Evolutionary conservation across 352 stramenopile genomes (phyloP), one percentile per base, ranked within the genome.

Genomic region (Aphanomyces stellatus): DNA sequence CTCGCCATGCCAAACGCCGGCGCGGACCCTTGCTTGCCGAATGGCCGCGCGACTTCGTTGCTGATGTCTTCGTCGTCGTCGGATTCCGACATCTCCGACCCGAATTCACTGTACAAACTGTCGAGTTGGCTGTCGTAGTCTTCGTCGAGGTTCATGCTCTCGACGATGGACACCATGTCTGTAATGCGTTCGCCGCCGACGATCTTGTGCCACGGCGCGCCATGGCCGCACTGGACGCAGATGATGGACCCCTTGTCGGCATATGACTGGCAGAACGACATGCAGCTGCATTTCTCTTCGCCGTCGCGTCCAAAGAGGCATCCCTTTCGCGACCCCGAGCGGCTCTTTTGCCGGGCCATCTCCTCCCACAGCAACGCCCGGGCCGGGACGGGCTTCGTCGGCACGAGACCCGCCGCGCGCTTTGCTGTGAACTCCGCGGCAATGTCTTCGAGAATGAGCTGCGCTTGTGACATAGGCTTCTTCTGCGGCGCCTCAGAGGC

Each of bases 361-460:
- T 93, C 85, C 53, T 93, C 78, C 85, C 85, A 93, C n/a, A 93
- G 62, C 40, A 93, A 69, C 11, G 82, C 90, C 4, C 82, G 75
- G 46, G 85, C 82, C 0, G 85, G 85, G 19, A 91, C 80, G 0
- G 85, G 85, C 56, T 79, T 80, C 2, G 75, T 85, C 13, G 85
- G 85, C 4, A 93, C 85, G 6, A 93, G 72, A 0, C 85, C 85
- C 1, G 80, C 83, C 2, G 82, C 82, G 41, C 85, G 73, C 65
- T 93, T 93, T 17, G 81, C 85, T 1, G 85, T 79, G 64, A 88
- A 93, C 53, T 93, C 85, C 13, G 88, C 82, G n/a, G 85, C 85
- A 46, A 93, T 83, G 49, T 88, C 81, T 0, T 78, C 69, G 40
- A 93, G 49, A 61, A 91, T 87, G 48, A 79, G 76, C 70, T 93